Base-by-base conservation (phyloP, 1,284 basidiomycete genomes). In the Cryptococcus floricola region DNA sequence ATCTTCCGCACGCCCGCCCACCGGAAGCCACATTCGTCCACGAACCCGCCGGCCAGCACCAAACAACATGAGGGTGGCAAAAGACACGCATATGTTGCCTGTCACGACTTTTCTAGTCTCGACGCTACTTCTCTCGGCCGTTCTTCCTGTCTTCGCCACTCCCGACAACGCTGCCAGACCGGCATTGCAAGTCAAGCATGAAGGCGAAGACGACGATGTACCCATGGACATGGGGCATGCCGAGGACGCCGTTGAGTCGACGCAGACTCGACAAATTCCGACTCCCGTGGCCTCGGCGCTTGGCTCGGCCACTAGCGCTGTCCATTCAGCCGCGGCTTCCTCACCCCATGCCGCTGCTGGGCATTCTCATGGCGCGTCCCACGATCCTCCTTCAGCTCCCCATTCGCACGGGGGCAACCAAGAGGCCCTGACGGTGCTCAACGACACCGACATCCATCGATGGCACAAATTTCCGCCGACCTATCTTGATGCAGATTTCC, bases 401-500 rank as follows among this genome's bases (percentile, higher is more conserved):
- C 63, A 64, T 55, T 27, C 52, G 2, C 70, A 73, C 50, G 63
- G 67, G 49, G 56, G 62, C 13, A 67, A 73, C 48, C 60, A 57
- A 1, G 60, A 63, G 2, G 59, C 69, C 44, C 65, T 67, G 50
- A 56, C 48, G 16, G 48, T 49, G 25, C 62, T 74, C 39, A 62
- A 74, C 59, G 71, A 74, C 53, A 55, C 44, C 2, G 62, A 56
- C n/a, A 67, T 74, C 34, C 71, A 74, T 58, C 34, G 43, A 38
- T 64, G 59, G 62, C 71, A 74, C 57, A 39, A 61, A 25, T 74
- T 68, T 60, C 71, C 71, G 8, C 69, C 70, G 1, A 63, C 68
- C 3, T 74, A 72, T 52, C 56, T 74, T 34, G 66, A 67, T 48
- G 68, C 68, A 42, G 68, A 73, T 57, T 69, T 73, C 61, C 56